Evolutionary conservation across 305 asterid genomes (phyloP).

Genomic region (Fraxinus xanthoxyloides): DNA sequence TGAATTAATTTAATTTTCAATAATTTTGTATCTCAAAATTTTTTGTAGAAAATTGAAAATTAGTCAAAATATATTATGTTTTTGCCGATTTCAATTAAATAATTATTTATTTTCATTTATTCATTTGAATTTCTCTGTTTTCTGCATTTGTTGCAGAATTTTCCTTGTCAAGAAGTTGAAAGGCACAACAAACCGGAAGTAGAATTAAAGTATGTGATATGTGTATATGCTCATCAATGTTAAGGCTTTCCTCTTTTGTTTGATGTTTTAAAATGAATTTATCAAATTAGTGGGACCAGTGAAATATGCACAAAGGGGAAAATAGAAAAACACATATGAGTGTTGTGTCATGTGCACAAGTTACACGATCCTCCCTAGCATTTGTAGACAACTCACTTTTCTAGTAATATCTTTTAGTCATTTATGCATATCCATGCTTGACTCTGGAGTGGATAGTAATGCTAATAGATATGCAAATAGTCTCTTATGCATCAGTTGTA

Average conservation of each 20-base stretch:
- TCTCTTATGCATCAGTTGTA: not conserved
- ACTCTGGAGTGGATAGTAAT: not conserved
- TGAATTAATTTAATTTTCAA: slow-evolving; percentile 15
- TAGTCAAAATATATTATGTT: not conserved
- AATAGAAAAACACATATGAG: not conserved
- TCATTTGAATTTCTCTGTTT: slow-evolving; percentile 14
- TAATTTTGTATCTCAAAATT: not conserved
- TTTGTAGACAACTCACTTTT: not conserved
- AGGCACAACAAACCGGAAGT: slow-evolving; percentile 99
- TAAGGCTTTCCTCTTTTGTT: not conserved
- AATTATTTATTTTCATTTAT: not conserved
- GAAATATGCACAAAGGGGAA: slow-evolving; percentile 10
- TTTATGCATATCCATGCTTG: not conserved
- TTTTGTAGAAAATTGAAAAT: not conserved
- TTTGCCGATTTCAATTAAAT: not conserved
- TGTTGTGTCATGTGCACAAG: not conserved
- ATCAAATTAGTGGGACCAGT: slow-evolving; percentile 5
- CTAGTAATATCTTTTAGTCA: not conserved
- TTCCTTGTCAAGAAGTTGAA: slow-evolving; percentile 98
- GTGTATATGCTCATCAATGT: not conserved
- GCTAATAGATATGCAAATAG: not conserved
- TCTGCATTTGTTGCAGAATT: slow-evolving; percentile 58
- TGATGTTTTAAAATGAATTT: not conserved
- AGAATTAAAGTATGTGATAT: slow-evolving; percentile 78
- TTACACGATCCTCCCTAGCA: not conserved